Conservation (phyloP, 768 basidiomycete genomes). For the Kwoniella dendrophila region DNA sequence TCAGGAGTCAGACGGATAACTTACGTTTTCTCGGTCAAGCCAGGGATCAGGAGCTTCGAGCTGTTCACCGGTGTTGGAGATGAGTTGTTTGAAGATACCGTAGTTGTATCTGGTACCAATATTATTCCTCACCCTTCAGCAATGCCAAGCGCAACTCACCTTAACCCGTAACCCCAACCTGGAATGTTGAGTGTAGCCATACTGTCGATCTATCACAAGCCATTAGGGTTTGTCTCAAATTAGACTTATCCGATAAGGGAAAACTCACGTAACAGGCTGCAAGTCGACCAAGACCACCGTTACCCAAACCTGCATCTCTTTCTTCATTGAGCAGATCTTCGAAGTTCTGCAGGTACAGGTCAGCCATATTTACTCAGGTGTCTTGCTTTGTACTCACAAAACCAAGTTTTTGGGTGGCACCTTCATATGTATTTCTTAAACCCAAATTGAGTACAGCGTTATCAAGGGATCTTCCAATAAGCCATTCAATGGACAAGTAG, state of each 20-base stretch:
- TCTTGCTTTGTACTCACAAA: slow-evolving; percentile 59
- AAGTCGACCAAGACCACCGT: slow-evolving; percentile 91
- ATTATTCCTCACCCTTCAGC: not conserved
- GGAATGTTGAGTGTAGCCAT: slow-evolving; percentile 86
- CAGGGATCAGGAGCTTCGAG: slow-evolving; percentile 61
- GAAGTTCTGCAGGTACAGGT: slow-evolving; percentile 58
- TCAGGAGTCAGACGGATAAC: slow-evolving; percentile 3
- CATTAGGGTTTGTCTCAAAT: slow-evolving; percentile 3
- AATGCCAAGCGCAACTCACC: slow-evolving; percentile 60
- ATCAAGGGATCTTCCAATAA: slow-evolving; percentile 59
- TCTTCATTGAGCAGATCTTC: slow-evolving; percentile 86
- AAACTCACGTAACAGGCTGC: slow-evolving; percentile 85
- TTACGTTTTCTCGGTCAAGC: slow-evolving; percentile 50
- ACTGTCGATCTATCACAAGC: slow-evolving; percentile 63
- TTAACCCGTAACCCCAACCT: slow-evolving; percentile 90
- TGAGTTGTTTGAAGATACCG: slow-evolving; percentile 93
- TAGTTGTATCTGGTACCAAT: slow-evolving; percentile 62
- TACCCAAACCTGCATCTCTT: slow-evolving; percentile 91
- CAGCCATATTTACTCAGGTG: not conserved
- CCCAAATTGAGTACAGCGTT: slow-evolving; percentile 85
- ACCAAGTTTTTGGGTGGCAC: slow-evolving; percentile 74
- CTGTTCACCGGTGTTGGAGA: slow-evolving; percentile 61
- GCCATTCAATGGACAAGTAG: slow-evolving; percentile 91
- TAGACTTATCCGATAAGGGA: slow-evolving; percentile 2
- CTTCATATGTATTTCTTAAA: slow-evolving; percentile 72